Base-by-base conservation (phyloP, 345 rosid species). In the Anacardium occidentale region DNA sequence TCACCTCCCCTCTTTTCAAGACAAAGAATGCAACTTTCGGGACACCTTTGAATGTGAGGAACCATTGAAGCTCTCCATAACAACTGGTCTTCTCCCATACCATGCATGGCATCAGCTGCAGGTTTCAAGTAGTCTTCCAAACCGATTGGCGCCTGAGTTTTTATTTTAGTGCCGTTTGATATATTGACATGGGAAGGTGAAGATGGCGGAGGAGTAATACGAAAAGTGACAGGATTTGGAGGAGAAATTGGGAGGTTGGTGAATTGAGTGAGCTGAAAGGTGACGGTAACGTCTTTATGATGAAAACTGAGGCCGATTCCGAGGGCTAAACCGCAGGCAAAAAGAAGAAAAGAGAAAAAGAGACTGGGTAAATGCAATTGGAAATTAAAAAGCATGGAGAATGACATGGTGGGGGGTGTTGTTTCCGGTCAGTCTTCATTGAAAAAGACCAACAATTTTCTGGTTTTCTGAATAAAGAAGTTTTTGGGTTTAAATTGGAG, bases 11-110 rank as follows among this genome's bases (percentile, higher is more conserved):
- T 79, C 83, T 93, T 9, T 91, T 87, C 88, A 93, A 73, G 80
- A 91, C 91, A 90, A 93, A 50, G 79, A 93, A 93, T 10, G 97
- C 98, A 25, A 91, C 85, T 76, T 88, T 93, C 5, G 91, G 93
- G 18, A 75, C 74, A 66, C 80, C 82, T 12, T 75, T 71, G 76
- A 54, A 68, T 48, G 48, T 37, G 70, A 1, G 91, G 86, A n/a
- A 61, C 85, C 87, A 82, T 72, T 18, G 90, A 80, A 1, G 97
- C 95, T 62, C 83, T 66, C 85, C 83, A 63, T 2, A 85, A 34
- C 81, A 93, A 80, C 74, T 89, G 89, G 9, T 82, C 77, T 4
- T 90, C 97, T 17, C 74, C 84, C 91, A 90, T 93, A 67, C 79
- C 86, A 70, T 90, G 98, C 78, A 24, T 76, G 34, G 69, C 72